These are phyloP conservation scores for Rhodocollybia butyracea DNA, from an alignment of 768 basidiomycete genomes.

Conservation along the genomic window DNA sequence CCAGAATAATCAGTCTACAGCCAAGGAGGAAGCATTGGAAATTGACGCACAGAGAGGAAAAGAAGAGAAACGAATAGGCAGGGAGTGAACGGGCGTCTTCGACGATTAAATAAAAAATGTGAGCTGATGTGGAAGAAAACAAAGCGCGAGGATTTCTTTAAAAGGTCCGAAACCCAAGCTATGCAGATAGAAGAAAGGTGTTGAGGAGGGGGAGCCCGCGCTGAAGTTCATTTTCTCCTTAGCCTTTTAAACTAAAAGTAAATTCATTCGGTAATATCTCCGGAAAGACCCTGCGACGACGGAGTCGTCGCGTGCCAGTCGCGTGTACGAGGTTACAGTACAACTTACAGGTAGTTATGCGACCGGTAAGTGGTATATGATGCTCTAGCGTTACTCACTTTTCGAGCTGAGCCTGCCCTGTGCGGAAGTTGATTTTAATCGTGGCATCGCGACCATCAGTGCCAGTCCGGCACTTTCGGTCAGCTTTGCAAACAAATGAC, in stretches of 20 bases:
- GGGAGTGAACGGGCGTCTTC: background rate
- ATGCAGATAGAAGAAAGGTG: background rate
- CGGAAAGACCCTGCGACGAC: constrained; percentile 3
- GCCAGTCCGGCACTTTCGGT: too few relatives aligned
- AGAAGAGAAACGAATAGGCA: background rate
- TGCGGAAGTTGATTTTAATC: too few relatives aligned
- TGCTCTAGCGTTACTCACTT: too few relatives aligned
- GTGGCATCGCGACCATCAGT: too few relatives aligned
- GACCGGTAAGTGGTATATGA: background rate
- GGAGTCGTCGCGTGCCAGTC: too few relatives aligned
- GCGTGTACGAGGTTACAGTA: constrained; percentile 9
- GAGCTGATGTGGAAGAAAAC: background rate
- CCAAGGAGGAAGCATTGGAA: background rate
- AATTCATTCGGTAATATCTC: constrained; percentile 6
- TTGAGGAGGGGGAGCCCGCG: background rate
- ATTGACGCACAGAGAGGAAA: too few relatives aligned
- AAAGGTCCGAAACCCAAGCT: background rate
- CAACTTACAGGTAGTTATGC: constrained; percentile 8
- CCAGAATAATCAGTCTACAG: background rate
- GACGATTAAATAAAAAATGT: background rate
- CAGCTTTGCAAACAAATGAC: too few relatives aligned
- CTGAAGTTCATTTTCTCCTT: background rate
- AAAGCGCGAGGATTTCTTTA: background rate
- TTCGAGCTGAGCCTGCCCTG: too few relatives aligned
- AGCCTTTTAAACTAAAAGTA: background rate